Base-by-base conservation (phyloP, 1,139 yeast genomes). In the Scheffersomyces quercinus region DNA sequence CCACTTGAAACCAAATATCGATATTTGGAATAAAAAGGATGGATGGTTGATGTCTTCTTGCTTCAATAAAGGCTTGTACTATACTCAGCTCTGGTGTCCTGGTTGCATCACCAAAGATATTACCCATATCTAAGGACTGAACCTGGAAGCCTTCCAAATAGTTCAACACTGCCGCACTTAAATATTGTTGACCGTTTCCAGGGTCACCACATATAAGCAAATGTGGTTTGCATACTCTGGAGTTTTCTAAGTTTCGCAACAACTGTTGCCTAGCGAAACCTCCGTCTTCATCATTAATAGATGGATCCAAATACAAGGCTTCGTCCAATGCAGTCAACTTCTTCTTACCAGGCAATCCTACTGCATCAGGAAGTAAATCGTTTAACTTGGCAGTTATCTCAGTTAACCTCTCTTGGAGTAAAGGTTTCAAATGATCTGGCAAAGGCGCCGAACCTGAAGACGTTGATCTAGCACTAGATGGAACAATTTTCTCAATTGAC, bases 141-240 rank as follows among this genome's bases (percentile, higher is more conserved):
- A 90, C 84, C 58, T 90, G 95, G 55, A 85, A 90, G 0, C 97
- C 97, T 66, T 93, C 99, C 47, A 95, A 70, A 54, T 82, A 79
- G 55, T 90, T 88, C 45, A 93, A 68, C 12, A 90, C 73, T 0
- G 98, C 97, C 1, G 93, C 77, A 8, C 93, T 87, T 12, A 95
- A 61, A 61, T 93, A 91, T 53, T 83, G 88, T 55, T 91, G 97
- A 1, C 99, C 99, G 65, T 80, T 81, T 0, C 98, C 97, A n/a
- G 74, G 68, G 3, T 71, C 69, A 2, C 99, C 98, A 41, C 82
- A 68, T 1, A 93, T 73, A 33, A 90, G 68, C 29, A 93, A 64
- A 50, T 95, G 81, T 1, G 99, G 99, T 49, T 89, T 81, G 62
- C 85, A 91, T 1, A 88, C 74, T 50, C 97, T 73, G 5, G 95